These are phyloP conservation scores for Ustilago sp. DNA, from an alignment of 1,284 basidiomycete species.

Conservation along the genomic window DNA sequence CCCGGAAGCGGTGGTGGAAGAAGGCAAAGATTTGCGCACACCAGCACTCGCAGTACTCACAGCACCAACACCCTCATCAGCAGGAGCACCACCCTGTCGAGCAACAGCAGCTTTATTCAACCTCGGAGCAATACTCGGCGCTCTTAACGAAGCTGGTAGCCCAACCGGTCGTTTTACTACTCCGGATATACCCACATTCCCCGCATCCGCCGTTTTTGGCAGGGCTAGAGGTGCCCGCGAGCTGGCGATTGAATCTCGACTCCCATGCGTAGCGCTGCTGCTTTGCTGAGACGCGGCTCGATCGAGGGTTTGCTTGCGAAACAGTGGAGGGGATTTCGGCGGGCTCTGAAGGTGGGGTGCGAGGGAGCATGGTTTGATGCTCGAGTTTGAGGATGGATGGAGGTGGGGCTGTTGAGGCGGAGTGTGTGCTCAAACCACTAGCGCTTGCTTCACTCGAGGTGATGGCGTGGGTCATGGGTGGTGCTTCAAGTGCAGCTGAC, in stretches of 20 bases:
- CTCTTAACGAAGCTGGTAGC: slow-evolving; percentile 34
- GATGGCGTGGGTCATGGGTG: not conserved
- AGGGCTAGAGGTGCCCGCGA: slow-evolving; percentile 7
- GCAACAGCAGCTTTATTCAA: slow-evolving; percentile 54
- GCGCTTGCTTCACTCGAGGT: slow-evolving; percentile 17
- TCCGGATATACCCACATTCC: slow-evolving; percentile 46
- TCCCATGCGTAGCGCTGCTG: slow-evolving; percentile 73
- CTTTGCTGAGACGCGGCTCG: slow-evolving; percentile 79
- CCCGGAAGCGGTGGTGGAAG: not conserved
- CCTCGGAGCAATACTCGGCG: slow-evolving; percentile 49
- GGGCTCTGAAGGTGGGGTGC: slow-evolving; percentile 15
- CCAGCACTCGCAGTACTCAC: not conserved
- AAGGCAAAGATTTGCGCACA: slow-evolving; percentile 9
- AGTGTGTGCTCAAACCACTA: slow-evolving; percentile 12
- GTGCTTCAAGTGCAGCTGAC: not conserved
- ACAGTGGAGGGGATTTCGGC: slow-evolving; percentile 23
- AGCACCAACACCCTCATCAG: not conserved
- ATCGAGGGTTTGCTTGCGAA: slow-evolving; percentile 76
- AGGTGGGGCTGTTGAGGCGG: slow-evolving; percentile 11
- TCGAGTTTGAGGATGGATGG: slow-evolving; percentile 10
- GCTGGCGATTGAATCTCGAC: slow-evolving; percentile 5
- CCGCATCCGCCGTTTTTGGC: not conserved
- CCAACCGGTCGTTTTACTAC: slow-evolving; percentile 30
- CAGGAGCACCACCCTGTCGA: slow-evolving; percentile 17
- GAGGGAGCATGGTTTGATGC: slow-evolving; percentile 7